Evolutionary conservation across 2,329 filamentous ascomycete genomes (phyloP).

Genomic region (Fusarium sterilihyphosum): DNA sequence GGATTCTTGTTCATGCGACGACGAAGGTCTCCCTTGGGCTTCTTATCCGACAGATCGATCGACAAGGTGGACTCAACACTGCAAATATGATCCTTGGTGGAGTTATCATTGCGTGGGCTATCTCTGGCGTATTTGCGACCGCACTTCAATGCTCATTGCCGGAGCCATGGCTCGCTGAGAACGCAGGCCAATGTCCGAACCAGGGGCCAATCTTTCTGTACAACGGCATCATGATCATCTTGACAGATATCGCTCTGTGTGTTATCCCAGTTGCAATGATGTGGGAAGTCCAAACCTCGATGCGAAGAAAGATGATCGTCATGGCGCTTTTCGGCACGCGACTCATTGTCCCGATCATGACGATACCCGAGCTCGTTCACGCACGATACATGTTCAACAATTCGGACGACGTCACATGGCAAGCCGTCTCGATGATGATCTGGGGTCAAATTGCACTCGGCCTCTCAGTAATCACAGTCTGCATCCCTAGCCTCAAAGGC

Average conservation of each 20-base stretch:
- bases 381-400: conserved; percentile 24
- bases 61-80: conserved; percentile 18
- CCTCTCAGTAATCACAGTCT: conserved; percentile 36
- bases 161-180: conserved; percentile 24
- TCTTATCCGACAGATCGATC: conserved; percentile 37
- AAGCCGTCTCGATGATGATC: conserved; percentile 21
- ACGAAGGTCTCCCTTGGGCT: conserved; percentile 38
- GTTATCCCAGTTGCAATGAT: conserved; percentile 37
- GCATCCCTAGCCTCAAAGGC: conserved; percentile 37
- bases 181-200: conserved; percentile 10
- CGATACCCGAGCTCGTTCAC: conserved; percentile 27
- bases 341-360: conserved; percentile 34
- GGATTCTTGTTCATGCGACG: conserved; percentile 24
- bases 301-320: conserved; percentile 29
- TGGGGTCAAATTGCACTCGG: conserved; percentile 37
- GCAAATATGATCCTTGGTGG: conserved; percentile 27
- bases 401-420: conserved; percentile 31
- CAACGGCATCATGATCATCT: conserved; percentile 28
- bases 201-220: conserved; percentile 27
- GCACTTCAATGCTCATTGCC: conserved; percentile 33
- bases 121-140: conserved; percentile 24
- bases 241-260: conserved; percentile 31
- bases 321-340: conserved; percentile 35
- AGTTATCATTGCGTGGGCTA: conserved; percentile 11
- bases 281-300: conserved; percentile 39